phyloP scores from a whole-genome alignment of 805 yeast species.

The Wickerhamiella cacticola region DNA sequence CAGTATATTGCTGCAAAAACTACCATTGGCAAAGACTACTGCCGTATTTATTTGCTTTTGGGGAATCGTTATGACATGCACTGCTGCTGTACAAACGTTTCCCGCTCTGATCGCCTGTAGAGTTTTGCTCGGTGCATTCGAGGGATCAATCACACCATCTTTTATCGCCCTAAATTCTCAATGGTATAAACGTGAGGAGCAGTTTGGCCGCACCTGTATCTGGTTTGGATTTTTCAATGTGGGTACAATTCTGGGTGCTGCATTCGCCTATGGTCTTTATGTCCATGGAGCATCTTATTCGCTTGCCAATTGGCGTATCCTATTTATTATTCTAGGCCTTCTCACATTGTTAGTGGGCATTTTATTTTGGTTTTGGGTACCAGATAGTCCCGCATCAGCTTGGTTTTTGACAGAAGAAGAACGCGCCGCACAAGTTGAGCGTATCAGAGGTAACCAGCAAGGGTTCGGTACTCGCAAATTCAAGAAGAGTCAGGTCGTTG shows the following conservation, averaged over 20 bases:
- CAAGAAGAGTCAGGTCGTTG: conserved; percentile 39
- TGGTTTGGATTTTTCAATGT: conserved; percentile 37
- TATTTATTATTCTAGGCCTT: conserved; percentile 46
- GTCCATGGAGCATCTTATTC: conserved; percentile 20
- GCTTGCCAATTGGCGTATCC: conserved; percentile 39
- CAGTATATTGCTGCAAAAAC: conserved; percentile 37
- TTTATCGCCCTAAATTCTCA: conserved; percentile 45
- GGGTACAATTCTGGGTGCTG: conserved; percentile 37
- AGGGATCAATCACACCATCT: conserved; percentile 44
- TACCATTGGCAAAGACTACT: conserved; percentile 44
- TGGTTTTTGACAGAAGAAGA: conserved; percentile 38
- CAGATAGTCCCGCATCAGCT: conserved; percentile 42
- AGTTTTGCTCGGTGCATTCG: conserved; percentile 40
- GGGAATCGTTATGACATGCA: conserved; percentile 38
- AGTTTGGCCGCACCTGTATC: conserved; percentile 35
- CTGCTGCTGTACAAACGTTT: conserved; percentile 34
- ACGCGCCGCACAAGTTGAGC: conserved; percentile 36
- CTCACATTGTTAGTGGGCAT: conserved; percentile 35
- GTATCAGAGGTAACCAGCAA: conserved; percentile 42
- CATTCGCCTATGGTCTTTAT: conserved; percentile 36
- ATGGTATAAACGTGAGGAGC: conserved; percentile 40
- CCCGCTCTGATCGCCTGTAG: conserved; percentile 37
- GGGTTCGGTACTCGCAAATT: conserved; percentile 45
- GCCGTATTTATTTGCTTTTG: conserved; percentile 34
- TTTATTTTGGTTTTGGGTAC: conserved; percentile 28